phyloP scores from a whole-genome alignment of 495 filamentous ascomycete species.

The Aspergillus nidulans region DNA sequence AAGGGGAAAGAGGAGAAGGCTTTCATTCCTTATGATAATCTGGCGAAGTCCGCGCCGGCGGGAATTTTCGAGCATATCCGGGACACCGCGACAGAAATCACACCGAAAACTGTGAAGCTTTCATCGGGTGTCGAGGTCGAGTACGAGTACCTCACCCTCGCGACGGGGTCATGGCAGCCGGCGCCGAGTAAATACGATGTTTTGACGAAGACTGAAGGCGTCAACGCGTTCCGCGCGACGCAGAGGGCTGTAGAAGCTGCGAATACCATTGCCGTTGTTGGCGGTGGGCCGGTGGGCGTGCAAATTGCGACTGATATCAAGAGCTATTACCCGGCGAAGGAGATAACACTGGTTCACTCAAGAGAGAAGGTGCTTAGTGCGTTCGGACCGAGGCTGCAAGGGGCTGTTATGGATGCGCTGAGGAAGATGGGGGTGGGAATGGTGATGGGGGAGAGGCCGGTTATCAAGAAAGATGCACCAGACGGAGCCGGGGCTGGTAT shows the following conservation, averaged over 20 bases:
- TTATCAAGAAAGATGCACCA: too few species aligned
- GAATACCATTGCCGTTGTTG: constrained; percentile 44
- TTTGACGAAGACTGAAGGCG: constrained; percentile 16
- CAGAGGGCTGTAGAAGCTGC: constrained; percentile 20
- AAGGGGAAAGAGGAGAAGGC: constrained; percentile 37
- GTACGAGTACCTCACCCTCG: constrained; percentile 35
- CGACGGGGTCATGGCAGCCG: constrained; percentile 23
- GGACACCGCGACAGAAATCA: constrained; percentile 7
- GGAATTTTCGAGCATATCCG: constrained; percentile 42
- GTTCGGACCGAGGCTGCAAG: constrained; percentile 41
- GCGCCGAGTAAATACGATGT: constrained; percentile 16
- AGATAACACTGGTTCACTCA: constrained; percentile 51
- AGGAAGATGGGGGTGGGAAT: constrained; percentile 30
- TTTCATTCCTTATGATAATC: constrained; percentile 39
- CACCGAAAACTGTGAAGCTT: background rate
- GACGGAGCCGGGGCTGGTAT: background rate
- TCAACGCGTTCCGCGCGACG: constrained; percentile 13
- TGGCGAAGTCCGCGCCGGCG: constrained; percentile 23
- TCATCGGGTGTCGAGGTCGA: constrained; percentile 16
- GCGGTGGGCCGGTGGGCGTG: constrained; percentile 51
- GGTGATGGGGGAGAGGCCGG: constrained; percentile 33
- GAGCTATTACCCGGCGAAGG: constrained; percentile 45
- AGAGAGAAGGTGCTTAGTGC: constrained; percentile 37
- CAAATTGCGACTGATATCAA: constrained; percentile 52
- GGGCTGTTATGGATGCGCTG: constrained; percentile 29